Evolutionary conservation across 2,329 filamentous ascomycete genomes (phyloP), one percentile per base, ranked within the genome.

Genomic region (Colletotrichum lentis): DNA sequence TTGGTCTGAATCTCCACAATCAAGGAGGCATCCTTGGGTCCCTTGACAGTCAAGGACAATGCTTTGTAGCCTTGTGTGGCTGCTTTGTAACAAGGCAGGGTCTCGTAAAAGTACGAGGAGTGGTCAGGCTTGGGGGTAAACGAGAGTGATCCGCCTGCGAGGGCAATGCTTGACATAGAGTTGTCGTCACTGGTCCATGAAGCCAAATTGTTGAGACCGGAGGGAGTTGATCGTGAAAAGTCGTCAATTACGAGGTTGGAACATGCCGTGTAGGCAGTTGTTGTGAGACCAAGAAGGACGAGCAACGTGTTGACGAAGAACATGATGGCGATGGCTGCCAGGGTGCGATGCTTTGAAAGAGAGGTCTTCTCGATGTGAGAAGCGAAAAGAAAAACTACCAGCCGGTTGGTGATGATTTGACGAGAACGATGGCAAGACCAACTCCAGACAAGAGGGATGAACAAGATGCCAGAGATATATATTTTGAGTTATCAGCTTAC

Each of bases 21-120:
- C 69, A 46, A 65, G 61, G 44, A 67, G 49, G 44, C 56, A 27
- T 44, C 67, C 22, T 67, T 67, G n/a, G 72, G 72, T 12, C 72
- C 72, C 61, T 69, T 73, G 53, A 73, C 69, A 1, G 68, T 69
- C 50, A 73, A 62, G 18, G 72, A 71, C 18, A 73, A 81, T 73
- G 84, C 81, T 69, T 85, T 80, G 73, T 86, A 86, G 65, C 81
- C 80, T 46, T 82, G 77, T 44, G 76, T 79, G 16, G 75, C 74
- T 22, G 83, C 81, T 41, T 79, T 76, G 70, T 82, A 77, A 75
- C 85, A 87, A 0, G 74, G 71, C 63, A 87, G 81, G 1, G 80
- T 83, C 73, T 85, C 84, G 72, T 86, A 86, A 70, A 85, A 86
- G 76, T 87, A 87, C n/a, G 84, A 83, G 20, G 71, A 72, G 14